Conservation (phyloP, 192 early-diverging fungal species). For the Chytriomyces sp. region DNA sequence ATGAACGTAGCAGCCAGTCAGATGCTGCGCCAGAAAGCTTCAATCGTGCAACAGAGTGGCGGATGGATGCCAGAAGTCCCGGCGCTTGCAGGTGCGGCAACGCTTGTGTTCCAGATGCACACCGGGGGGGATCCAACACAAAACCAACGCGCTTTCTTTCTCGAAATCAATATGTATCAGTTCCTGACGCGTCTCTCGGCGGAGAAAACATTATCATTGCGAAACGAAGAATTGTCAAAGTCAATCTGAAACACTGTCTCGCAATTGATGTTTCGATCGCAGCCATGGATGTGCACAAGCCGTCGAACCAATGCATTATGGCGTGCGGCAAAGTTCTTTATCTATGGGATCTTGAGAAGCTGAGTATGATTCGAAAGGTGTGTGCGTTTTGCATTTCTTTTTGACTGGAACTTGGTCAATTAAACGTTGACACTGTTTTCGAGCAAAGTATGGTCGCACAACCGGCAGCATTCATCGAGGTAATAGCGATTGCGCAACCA, state of each 20-base stretch:
- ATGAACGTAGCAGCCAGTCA: no score
- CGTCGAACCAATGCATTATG: conserved; percentile 38
- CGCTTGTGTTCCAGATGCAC: no score
- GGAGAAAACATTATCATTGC: conserved; percentile 59
- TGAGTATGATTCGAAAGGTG: conserved; percentile 47
- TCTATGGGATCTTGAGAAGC: conserved; percentile 44
- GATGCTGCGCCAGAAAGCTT: no score
- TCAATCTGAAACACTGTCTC: conserved; percentile 53
- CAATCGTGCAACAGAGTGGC: no score
- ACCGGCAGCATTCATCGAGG: conserved; percentile 55
- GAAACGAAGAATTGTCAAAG: conserved; percentile 51
- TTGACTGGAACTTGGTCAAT: not conserved
- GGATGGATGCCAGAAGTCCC: no score
- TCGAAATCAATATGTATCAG: no score
- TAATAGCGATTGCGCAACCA: no score
- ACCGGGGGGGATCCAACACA: no score
- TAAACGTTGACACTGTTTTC: not conserved
- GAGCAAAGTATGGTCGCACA: conserved; percentile 48
- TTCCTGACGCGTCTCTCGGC: not conserved
- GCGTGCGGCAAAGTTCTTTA: conserved; percentile 50
- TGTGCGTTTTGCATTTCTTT: not conserved
- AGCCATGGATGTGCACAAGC: conserved; percentile 50
- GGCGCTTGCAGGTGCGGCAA: no score
- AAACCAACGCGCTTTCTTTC: no score
- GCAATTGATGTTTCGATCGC: conserved; percentile 53